These are phyloP conservation scores for Lathyrus tuberosus DNA, from an alignment of 306 rosid genomes.

Conservation along the genomic window DNA sequence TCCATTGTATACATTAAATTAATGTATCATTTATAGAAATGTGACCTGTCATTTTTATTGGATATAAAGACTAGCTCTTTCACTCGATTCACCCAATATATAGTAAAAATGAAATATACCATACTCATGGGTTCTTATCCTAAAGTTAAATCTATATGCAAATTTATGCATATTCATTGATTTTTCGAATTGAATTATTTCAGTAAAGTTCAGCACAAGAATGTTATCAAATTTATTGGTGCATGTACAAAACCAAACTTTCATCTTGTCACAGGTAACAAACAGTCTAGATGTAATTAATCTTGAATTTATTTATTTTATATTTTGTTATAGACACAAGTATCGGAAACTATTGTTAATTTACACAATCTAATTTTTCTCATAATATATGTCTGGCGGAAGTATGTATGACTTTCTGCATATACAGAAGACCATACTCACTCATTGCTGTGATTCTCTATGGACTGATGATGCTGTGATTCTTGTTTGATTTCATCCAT, in stretches of 20 bases:
- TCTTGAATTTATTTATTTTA: slow-evolving; percentile 17
- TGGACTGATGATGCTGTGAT: too few species aligned
- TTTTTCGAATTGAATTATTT: slow-evolving; percentile 35
- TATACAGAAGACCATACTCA: slow-evolving; percentile 49
- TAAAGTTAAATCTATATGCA: slow-evolving; percentile 1
- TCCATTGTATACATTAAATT: background rate
- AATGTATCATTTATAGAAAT: background rate
- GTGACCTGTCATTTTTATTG: background rate
- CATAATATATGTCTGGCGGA: slow-evolving; percentile 88
- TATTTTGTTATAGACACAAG: background rate
- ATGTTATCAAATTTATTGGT: slow-evolving; percentile 75
- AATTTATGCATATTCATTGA: slow-evolving; percentile 23
- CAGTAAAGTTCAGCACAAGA: slow-evolving; percentile 78
- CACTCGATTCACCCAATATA: background rate
- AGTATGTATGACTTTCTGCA: slow-evolving; percentile 75
- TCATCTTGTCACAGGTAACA: slow-evolving; percentile 73
- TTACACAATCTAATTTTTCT: slow-evolving; percentile 25
- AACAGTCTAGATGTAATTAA: slow-evolving; percentile 13
- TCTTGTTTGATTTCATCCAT: too few species aligned
- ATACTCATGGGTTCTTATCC: background rate
- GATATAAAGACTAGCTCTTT: background rate
- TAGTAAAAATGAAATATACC: background rate
- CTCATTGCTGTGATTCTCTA: too few species aligned
- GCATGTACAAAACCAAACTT: slow-evolving; percentile 62
- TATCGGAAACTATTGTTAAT: slow-evolving; percentile 2